Percentiles rank a stretch among this genome's conserved stretches.
These are phyloP conservation scores for Naganishia vaughanmartiniae DNA, from an alignment of 768 basidiomycete species.

Conservation along the genomic window DNA sequence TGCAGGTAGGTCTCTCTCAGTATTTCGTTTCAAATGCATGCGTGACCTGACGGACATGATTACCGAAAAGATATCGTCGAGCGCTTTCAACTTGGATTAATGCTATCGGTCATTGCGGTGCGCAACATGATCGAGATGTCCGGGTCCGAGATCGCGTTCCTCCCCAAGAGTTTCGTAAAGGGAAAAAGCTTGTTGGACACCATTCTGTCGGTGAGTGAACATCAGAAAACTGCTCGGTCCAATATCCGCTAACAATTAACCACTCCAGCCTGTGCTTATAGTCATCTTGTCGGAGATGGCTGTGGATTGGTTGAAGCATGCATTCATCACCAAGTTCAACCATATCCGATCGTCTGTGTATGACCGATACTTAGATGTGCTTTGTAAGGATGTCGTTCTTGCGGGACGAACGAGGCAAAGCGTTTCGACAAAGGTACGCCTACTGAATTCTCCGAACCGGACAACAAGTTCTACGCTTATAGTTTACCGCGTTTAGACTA, in stretches of 20 bases:
- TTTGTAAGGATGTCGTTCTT: constrained; percentile 86
- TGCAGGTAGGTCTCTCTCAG: constrained; percentile 63
- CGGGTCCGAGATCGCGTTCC: constrained; percentile 79
- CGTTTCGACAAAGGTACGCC: constrained; percentile 22
- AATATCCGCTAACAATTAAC: neutral
- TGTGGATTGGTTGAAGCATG: constrained; percentile 98
- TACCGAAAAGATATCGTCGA: constrained; percentile 80
- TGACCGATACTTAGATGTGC: constrained; percentile 88
- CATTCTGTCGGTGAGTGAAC: constrained; percentile 71
- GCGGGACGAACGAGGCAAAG: constrained; percentile 60
- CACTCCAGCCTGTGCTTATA: constrained; percentile 77
- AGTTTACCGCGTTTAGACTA: constrained; percentile 58
- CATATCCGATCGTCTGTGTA: constrained; percentile 94
- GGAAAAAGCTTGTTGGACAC: constrained; percentile 57
- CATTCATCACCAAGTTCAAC: constrained; percentile 99
- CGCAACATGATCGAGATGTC: constrained; percentile 92
- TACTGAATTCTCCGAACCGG: neutral
- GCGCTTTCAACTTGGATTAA: constrained; percentile 83
- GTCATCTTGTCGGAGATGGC: constrained; percentile 87
- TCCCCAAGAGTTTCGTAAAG: constrained; percentile 56
- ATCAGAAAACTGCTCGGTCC: neutral
- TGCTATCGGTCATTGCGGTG: constrained; percentile 86
- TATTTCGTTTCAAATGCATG: neutral
- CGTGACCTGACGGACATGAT: neutral
- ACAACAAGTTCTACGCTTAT: neutral